These are phyloP conservation scores for Silene coronaria DNA, from an alignment of 179 eudicot species.

Conservation along the genomic window DNA sequence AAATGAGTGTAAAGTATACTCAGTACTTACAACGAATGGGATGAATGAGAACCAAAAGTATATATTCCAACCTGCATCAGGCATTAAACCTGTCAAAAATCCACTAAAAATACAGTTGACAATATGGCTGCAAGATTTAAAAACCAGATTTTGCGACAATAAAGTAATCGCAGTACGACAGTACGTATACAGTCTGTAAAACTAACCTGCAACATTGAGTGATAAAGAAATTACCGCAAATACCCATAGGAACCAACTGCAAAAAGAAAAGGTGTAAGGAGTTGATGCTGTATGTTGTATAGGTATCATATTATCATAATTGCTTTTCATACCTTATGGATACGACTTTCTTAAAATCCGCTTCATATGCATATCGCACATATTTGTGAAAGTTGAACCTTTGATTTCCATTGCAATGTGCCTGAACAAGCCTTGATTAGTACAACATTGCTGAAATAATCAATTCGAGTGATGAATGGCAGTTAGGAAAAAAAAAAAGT, in stretches of 20 bases:
- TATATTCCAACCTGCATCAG: constrained; percentile 21
- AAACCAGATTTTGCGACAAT: no score
- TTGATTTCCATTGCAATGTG: constrained; percentile 24
- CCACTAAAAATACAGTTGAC: no score
- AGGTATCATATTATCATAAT: neutral
- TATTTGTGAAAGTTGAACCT: constrained; percentile 28
- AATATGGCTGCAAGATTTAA: no score
- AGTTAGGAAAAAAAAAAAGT: no score
- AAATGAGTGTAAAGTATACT: neutral
- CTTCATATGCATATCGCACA: constrained; percentile 24
- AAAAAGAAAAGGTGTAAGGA: neutral
- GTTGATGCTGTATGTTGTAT: neutral
- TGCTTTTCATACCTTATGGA: constrained; percentile 16
- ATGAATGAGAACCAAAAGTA: constrained; percentile 25
- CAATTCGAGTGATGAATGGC: neutral
- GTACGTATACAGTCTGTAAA: neutral
- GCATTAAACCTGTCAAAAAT: constrained; percentile 10
- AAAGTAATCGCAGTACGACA: no score
- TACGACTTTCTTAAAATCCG: constrained; percentile 23
- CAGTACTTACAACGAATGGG: constrained; percentile 24
- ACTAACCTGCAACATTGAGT: constrained; percentile 26
- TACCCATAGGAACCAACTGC: constrained; percentile 34
- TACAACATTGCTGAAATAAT: neutral
- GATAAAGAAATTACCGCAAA: constrained; percentile 19
- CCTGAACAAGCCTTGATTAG: constrained; percentile 13